Evolutionary conservation across 169 alveolate species (phyloP).

Genomic region (Cryptosporidium sp.): DNA sequence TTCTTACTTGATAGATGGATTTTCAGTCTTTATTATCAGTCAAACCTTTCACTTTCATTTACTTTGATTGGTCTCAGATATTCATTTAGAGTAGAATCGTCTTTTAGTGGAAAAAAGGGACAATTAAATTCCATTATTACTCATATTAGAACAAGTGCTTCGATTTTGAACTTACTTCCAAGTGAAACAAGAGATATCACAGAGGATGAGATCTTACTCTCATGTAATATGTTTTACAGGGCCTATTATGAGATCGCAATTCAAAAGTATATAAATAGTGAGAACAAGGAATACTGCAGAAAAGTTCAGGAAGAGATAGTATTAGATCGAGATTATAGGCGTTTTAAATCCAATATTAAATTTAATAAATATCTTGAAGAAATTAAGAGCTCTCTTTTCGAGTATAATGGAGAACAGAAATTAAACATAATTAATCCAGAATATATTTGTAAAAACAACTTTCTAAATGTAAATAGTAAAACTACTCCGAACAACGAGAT

Average conservation of each 20-base stretch:
- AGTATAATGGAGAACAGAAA: constrained; percentile 40
- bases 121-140: not conserved
- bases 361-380: constrained; percentile 4
- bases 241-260: constrained; percentile 41
- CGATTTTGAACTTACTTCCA: not conserved
- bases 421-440: constrained; percentile 12
- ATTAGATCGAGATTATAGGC: not conserved
- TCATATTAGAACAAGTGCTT: constrained; percentile 12
- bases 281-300: not conserved
- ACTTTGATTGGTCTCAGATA: constrained; percentile 46
- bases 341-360: not conserved
- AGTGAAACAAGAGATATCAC: constrained; percentile 33
- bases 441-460: constrained; percentile 18
- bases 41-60: constrained; percentile 20
- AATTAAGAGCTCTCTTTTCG: not conserved
- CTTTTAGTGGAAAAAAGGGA: constrained; percentile 47
- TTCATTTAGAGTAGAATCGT: constrained; percentile 53
- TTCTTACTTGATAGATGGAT: constrained; percentile 65
- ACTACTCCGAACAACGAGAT: constrained; percentile 39
- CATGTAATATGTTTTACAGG: constrained; percentile 35
- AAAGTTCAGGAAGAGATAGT: not conserved
- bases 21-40: constrained; percentile 31
- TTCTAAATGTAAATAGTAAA: not conserved
- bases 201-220: not conserved
- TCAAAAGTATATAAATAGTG: not conserved